Evolutionary conservation across 2,329 filamentous ascomycete genomes (phyloP).

Genomic region (Neoascochyta sp.): DNA sequence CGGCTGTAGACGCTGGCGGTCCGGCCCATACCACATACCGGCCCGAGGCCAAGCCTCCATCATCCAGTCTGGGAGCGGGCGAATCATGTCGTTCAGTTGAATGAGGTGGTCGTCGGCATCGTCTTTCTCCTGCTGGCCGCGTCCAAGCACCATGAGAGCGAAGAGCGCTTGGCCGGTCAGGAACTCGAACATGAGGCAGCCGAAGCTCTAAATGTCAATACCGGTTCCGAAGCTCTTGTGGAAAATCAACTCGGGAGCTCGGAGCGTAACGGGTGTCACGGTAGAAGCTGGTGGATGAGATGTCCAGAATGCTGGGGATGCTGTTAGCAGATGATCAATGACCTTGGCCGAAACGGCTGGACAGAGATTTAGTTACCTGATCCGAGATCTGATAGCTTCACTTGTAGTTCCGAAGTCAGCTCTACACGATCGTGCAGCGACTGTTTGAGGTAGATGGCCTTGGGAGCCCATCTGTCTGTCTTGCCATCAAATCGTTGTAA

Average conservation of each 20-base stretch:
- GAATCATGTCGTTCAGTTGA: constrained; percentile 21
- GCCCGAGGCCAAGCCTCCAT: constrained; percentile 22
- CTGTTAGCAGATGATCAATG: constrained; percentile 1
- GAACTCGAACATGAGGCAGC: constrained; percentile 33
- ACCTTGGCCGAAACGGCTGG: not conserved
- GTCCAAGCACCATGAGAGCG: constrained; percentile 15
- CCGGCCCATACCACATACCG: constrained; percentile 21
- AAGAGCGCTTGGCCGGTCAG: constrained; percentile 22
- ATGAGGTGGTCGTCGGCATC: constrained; percentile 27
- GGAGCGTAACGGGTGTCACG: constrained; percentile 23
- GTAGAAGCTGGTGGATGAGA: constrained; percentile 17
- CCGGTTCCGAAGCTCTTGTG: constrained; percentile 25
- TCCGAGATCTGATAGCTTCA: constrained; percentile 33
- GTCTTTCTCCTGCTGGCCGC: constrained; percentile 15
- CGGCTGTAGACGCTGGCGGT: constrained; percentile 20
- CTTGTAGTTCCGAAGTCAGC: constrained; percentile 16
- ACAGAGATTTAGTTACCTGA: constrained; percentile 16
- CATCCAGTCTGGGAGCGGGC: constrained; percentile 23
- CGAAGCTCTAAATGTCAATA: constrained; percentile 36
- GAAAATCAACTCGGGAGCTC: constrained; percentile 32
- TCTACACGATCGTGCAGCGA: constrained; percentile 22
- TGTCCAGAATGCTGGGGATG: constrained; percentile 18
- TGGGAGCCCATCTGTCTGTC: constrained; percentile 29
- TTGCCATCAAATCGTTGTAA: constrained; percentile 21
- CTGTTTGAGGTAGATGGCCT: constrained; percentile 26